Conservation (phyloP, 2,329 filamentous ascomycete genomes). For the Penicillium sp. region DNA sequence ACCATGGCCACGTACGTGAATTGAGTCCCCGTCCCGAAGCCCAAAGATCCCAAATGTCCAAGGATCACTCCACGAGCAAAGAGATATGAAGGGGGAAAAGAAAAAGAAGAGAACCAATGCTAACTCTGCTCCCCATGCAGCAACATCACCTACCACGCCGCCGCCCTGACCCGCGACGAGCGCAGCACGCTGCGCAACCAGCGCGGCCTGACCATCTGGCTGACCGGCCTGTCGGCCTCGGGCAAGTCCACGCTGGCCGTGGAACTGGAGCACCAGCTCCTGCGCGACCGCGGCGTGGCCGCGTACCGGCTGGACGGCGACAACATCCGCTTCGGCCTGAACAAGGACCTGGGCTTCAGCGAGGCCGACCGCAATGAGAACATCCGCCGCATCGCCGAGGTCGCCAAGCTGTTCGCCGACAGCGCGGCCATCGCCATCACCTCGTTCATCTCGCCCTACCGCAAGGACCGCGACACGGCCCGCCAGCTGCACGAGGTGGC, state of each 20-base stretch:
- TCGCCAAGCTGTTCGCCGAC: conserved; percentile 96
- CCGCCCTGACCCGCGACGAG: conserved; percentile 42
- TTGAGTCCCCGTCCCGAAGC: neutral
- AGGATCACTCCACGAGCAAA: no score
- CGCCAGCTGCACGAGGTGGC: conserved; percentile 71
- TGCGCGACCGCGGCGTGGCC: conserved; percentile 66
- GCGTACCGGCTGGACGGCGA: conserved; percentile 96
- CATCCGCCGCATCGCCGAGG: conserved; percentile 93
- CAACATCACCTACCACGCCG: conserved; percentile 49
- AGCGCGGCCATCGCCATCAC: conserved; percentile 82
- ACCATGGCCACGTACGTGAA: conserved; percentile 40
- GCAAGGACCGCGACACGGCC: conserved; percentile 77
- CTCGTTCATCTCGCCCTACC: conserved; percentile 95
- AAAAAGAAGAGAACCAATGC: no score
- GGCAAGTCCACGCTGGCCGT: conserved; percentile 97
- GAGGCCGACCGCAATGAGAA: conserved; percentile 96
- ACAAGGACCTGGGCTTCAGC: conserved; percentile 94
- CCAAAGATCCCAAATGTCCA: no score
- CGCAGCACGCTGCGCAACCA: conserved; percentile 63
- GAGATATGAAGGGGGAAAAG: no score
- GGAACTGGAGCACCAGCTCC: conserved; percentile 92
- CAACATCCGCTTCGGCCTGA: conserved; percentile 96
- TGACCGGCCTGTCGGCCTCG: conserved; percentile 92
- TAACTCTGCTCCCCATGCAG: no score
- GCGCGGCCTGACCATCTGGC: conserved; percentile 92